phyloP scores from a whole-genome alignment of 345 rosid genomes.

The Bretschneidera sinensis region DNA sequence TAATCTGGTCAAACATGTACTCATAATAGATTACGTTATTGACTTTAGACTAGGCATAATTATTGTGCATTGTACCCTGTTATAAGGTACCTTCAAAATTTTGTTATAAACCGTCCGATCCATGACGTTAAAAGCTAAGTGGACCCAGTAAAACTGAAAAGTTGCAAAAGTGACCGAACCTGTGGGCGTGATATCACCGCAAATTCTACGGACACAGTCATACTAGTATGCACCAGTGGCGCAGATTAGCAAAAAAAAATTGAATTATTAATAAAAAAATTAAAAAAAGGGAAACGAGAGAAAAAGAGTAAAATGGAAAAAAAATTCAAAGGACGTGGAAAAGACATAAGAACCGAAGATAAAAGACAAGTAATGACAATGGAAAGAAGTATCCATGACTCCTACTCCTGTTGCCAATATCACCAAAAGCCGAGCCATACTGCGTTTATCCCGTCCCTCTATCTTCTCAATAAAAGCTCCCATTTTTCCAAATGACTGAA shows the following conservation, averaged over 20 bases:
- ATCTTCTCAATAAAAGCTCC: conserved; percentile 18
- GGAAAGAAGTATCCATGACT: background rate
- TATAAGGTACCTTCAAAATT: too few species aligned
- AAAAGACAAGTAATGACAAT: background rate
- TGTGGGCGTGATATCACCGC: background rate
- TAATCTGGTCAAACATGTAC: too few species aligned
- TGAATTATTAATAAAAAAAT: background rate
- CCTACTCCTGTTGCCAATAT: conserved; percentile 3
- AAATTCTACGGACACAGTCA: background rate
- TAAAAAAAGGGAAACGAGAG: background rate
- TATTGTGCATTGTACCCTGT: too few species aligned
- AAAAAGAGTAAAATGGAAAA: background rate
- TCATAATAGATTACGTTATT: too few species aligned
- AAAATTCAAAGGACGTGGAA: background rate
- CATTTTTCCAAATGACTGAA: background rate
- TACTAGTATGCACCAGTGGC: background rate
- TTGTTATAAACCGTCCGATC: too few species aligned
- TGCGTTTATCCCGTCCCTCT: conserved; percentile 25
- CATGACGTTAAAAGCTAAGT: too few species aligned
- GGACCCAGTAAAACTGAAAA: background rate
- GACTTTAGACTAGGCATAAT: too few species aligned
- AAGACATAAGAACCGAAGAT: conserved; percentile 9
- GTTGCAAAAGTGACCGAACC: background rate
- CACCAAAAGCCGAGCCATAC: conserved; percentile 42
- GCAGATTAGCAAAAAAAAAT: background rate